phyloP scores from a whole-genome alignment of 2,329 filamentous ascomycete genomes.

The Lecanosticta acicola region DNA sequence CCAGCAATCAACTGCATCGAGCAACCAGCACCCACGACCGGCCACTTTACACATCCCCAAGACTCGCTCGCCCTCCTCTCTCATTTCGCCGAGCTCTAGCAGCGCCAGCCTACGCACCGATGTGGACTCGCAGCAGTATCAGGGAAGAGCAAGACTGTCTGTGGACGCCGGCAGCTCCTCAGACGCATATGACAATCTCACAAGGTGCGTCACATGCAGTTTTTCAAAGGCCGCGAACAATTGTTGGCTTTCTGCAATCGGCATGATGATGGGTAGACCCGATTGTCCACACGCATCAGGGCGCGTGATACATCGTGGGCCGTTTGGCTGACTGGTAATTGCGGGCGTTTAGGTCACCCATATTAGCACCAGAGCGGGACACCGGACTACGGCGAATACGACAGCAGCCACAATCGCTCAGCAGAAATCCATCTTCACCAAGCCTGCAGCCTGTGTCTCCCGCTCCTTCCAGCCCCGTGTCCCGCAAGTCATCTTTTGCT shows the following conservation, averaged over 20 bases:
- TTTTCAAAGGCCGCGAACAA: not conserved
- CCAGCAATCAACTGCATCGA: not conserved
- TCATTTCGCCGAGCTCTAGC: constrained; percentile 35
- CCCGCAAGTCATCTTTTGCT: constrained; percentile 45
- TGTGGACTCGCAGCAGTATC: constrained; percentile 38
- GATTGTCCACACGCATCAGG: too few relatives aligned
- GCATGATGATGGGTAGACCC: not conserved
- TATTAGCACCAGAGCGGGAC: constrained; percentile 56
- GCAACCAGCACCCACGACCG: constrained; percentile 11
- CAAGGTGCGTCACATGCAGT: constrained; percentile 61
- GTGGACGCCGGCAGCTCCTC: constrained; percentile 64
- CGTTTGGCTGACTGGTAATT: too few relatives aligned
- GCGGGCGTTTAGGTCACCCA: constrained; percentile 58
- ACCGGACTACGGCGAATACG: constrained; percentile 84
- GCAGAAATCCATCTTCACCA: constrained; percentile 60
- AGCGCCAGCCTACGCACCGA: constrained; percentile 44
- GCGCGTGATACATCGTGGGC: too few relatives aligned
- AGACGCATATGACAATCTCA: constrained; percentile 61
- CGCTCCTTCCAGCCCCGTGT: constrained; percentile 62
- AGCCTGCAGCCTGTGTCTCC: constrained; percentile 68
- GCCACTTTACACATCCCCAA: constrained; percentile 37
- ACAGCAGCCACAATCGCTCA: constrained; percentile 52
- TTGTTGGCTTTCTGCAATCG: too few relatives aligned
- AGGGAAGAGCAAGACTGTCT: constrained; percentile 58
- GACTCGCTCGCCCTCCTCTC: constrained; percentile 47